Percentiles rank a stretch among this genome's conserved stretches.
Evolutionary conservation across 345 rosid species (phyloP).

Genomic region (Durio zibethinus): DNA sequence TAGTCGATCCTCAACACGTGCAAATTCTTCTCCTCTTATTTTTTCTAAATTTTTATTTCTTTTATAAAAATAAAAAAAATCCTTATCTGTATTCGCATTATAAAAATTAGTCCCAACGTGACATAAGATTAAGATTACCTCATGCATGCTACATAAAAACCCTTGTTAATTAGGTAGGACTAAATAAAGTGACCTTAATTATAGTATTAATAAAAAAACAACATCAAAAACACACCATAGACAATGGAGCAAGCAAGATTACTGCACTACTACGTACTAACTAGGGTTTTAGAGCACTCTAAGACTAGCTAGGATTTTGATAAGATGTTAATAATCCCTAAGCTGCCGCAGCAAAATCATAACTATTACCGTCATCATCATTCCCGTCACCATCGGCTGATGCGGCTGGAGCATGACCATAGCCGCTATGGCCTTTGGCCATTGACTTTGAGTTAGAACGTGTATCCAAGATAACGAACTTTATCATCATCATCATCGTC

Average conservation of each 20-base stretch:
- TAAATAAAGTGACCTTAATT: neutral
- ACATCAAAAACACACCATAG: neutral
- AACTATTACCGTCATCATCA: conserved; percentile 19
- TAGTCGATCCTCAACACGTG: too few species aligned
- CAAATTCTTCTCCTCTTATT: too few species aligned
- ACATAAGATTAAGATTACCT: neutral
- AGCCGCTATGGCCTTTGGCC: neutral
- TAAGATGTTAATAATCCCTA: neutral
- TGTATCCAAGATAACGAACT: neutral
- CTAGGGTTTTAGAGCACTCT: neutral
- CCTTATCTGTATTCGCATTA: too few species aligned
- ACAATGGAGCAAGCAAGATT: neutral
- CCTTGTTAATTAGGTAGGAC: neutral
- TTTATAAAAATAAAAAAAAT: too few species aligned
- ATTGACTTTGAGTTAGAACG: neutral
- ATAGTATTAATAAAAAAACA: too few species aligned
- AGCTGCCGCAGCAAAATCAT: conserved; percentile 37
- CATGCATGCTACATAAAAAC: neutral
- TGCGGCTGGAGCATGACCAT: conserved; percentile 4
- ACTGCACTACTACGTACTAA: neutral
- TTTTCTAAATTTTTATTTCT: too few species aligned
- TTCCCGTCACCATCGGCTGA: conserved; percentile 16
- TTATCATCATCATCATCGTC: neutral
- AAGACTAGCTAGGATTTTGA: neutral
- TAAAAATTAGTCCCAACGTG: neutral